Evolutionary conservation across 2,329 filamentous ascomycete species (phyloP).

Genomic region (Trichoderma sp.): DNA sequence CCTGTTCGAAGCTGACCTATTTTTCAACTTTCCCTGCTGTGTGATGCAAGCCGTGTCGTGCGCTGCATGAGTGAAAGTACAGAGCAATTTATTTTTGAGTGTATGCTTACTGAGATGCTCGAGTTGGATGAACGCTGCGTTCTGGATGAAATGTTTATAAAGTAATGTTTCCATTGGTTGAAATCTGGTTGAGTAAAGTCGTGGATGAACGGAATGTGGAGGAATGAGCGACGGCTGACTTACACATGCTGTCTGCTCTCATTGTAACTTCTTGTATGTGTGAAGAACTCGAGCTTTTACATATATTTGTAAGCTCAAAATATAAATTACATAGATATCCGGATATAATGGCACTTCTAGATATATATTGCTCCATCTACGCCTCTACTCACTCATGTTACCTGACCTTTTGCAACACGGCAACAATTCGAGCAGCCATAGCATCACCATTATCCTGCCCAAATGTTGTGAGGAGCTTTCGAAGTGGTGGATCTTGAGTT

Average conservation of each 20-base stretch:
- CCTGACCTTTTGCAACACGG: neutral
- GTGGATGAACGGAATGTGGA: neutral
- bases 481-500: neutral
- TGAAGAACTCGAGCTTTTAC: neutral
- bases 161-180: fast-evolving
- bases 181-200: neutral
- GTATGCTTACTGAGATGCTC: no score
- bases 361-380: neutral
- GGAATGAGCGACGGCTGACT: neutral
- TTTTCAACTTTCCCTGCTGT: neutral
- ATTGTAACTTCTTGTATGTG: neutral
- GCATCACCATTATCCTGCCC: conserved; percentile 5
- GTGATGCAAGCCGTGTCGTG: neutral
- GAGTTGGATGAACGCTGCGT: neutral
- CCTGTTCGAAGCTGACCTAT: neutral
- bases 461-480: neutral
- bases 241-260: neutral
- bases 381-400: neutral
- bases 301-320: neutral
- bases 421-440: conserved; percentile 3
- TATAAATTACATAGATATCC: neutral
- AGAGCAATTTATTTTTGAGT: neutral
- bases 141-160: neutral
- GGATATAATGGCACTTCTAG: fast-evolving
- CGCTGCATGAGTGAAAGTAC: neutral